Evolutionary conservation across 1,284 basidiomycete genomes (phyloP), one percentile per base, ranked within the genome.

Genomic region (Malassezia yamatoensis): DNA sequence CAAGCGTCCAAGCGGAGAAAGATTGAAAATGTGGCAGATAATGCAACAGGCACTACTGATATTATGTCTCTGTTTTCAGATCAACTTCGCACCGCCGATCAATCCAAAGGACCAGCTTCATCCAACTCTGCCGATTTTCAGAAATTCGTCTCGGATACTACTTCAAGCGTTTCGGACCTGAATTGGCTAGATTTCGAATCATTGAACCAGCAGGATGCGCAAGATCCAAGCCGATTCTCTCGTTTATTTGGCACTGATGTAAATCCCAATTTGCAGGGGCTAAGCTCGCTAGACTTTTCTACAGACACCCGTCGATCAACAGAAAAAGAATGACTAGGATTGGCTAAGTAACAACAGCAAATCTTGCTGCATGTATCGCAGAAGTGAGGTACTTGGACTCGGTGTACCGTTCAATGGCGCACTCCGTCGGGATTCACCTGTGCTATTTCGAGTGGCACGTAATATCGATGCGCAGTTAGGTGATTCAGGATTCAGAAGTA

Each of bases 401-500:
- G 54, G 49, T 18, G 50, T 32, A 16, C 49, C 49, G 11, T 36
- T 7, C 37, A 18, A 10, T 7, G n/a, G 15, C 24, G 29, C 24
- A 44, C 33, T 24, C 38, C 41, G 36, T n/a, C 47, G 47, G 5
- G 4, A 21, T 20, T 34, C 45, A n/a, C 45, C n/a, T 9, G 45
- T 18, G 13, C 34, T 10, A 7, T 12, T n/a, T 9, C 41, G 48
- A 2, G 49, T 37, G 24, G 18, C 10, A 18, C 49, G 54, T 8
- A 42, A 24, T 13, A 57, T 33, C 4, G 55, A 40, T 11, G 46
- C 50, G 21, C 50, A 53, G 5, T 24, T 41, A 6, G 55, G 55
- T 24, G 46, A 24, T 24, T 53, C 55, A 15, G 41, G 38, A 8
- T 36, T 58, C 10, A 69, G 60, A 16, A 67, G 56, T 16, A 58